These are phyloP conservation scores for Verticillium alfalfae DNA, from an alignment of 2,329 filamentous ascomycete genomes.

Conservation along the genomic window DNA sequence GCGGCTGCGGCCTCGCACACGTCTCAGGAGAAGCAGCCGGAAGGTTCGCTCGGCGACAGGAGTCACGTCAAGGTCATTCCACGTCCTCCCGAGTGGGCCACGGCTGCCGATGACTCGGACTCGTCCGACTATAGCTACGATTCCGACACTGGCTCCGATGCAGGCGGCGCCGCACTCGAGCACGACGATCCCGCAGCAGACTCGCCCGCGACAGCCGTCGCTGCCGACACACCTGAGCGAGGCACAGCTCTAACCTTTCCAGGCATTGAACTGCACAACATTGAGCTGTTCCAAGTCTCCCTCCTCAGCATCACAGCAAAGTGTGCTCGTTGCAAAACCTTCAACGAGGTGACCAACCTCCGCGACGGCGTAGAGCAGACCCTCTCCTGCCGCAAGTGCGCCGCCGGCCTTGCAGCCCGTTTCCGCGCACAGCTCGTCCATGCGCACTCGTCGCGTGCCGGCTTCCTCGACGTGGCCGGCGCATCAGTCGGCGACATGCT, in stretches of 20 bases:
- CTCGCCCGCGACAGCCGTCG: not conserved
- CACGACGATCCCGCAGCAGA: conserved; percentile 15
- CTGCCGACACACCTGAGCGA: conserved; percentile 43
- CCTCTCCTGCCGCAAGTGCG: conserved; percentile 55
- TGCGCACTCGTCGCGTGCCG: conserved; percentile 65
- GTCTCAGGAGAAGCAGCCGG: conserved; percentile 3
- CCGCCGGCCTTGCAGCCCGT: conserved; percentile 40
- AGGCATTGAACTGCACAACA: conserved; percentile 67
- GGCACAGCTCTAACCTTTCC: conserved; percentile 79
- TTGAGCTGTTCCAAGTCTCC: conserved; percentile 68
- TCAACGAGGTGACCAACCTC: conserved; percentile 63
- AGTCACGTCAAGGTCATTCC: conserved; percentile 68
- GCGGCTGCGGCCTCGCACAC: not conserved
- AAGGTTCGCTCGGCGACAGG: conserved; percentile 35
- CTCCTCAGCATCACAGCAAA: conserved; percentile 66
- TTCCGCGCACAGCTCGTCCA: conserved; percentile 70
- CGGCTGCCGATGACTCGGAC: conserved; percentile 38
- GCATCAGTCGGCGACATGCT: conserved; percentile 73
- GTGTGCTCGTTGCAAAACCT: conserved; percentile 72
- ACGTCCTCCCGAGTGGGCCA: conserved; percentile 70
- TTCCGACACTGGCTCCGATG: conserved; percentile 36
- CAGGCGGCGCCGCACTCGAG: conserved; percentile 34
- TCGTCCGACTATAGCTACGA: conserved; percentile 37
- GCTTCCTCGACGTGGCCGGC: conserved; percentile 71
- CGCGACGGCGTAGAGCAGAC: conserved; percentile 48